Percentiles rank a stretch among this genome's conserved stretches.
Conservation (phyloP, 768 basidiomycete genomes). For the Lactifluus hygrophoroides region DNA sequence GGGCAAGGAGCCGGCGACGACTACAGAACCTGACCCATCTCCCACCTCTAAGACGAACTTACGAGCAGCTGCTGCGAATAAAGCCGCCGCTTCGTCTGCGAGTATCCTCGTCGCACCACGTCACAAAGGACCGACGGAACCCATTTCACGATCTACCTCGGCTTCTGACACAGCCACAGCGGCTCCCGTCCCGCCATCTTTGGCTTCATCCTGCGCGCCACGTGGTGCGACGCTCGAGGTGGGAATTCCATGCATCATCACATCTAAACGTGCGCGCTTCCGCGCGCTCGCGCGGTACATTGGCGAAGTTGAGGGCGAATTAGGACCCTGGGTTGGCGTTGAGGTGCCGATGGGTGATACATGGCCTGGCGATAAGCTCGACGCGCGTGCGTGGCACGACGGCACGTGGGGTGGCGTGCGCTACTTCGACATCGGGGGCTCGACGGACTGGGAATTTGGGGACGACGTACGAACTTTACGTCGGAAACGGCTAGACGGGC, state of each 20-base stretch:
- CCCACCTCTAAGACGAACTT: background rate
- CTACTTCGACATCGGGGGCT: conserved; percentile 70
- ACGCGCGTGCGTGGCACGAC: conserved; percentile 79
- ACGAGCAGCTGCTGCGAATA: background rate
- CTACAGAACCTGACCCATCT: conserved; percentile 13
- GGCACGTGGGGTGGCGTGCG: conserved; percentile 74
- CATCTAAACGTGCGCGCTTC: conserved; percentile 75
- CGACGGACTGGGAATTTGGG: conserved; percentile 59
- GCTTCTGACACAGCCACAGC: conserved; percentile 9
- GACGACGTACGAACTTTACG: conserved; percentile 34
- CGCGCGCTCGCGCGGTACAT: conserved; percentile 84
- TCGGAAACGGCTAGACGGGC: conserved; percentile 33
- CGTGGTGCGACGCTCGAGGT: conserved; percentile 71
- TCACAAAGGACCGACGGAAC: conserved; percentile 33
- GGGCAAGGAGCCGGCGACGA: conserved; percentile 16
- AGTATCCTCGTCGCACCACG: conserved; percentile 27
- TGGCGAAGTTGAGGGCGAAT: conserved; percentile 74
- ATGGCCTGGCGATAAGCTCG: conserved; percentile 42
- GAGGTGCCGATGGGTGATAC: conserved; percentile 67
- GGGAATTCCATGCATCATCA: conserved; percentile 86
- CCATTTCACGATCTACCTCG: conserved; percentile 23
- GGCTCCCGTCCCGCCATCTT: conserved; percentile 3
- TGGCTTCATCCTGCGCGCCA: conserved; percentile 25
- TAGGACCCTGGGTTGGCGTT: conserved; percentile 84
- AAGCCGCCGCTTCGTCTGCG: conserved; percentile 23